Percentiles rank a stretch among this genome's conserved stretches.
phyloP scores from a whole-genome alignment of 2,329 filamentous ascomycete genomes.

The Trichoderma atrobrunneum region DNA sequence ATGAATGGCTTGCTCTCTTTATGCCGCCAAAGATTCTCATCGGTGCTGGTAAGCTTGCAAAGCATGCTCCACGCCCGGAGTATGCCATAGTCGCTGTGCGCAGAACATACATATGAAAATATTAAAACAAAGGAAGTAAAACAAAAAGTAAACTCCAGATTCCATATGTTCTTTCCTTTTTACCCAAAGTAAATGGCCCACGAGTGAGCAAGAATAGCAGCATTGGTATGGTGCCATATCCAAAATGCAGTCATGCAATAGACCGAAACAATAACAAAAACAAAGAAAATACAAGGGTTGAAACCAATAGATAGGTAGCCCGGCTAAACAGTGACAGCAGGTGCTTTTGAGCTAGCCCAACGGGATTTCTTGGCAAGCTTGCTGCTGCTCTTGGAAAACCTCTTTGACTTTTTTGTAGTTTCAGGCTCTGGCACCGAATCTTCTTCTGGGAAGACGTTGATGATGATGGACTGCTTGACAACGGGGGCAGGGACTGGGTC shows the following conservation, averaged over 20 bases:
- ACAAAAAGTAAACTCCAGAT: neutral
- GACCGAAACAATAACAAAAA: neutral
- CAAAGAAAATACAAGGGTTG: neutral
- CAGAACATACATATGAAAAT: neutral
- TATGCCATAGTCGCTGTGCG: neutral
- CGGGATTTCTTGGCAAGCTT: conserved; percentile 28
- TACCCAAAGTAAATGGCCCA: neutral
- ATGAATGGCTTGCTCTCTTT: neutral
- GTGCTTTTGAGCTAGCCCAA: conserved; percentile 25
- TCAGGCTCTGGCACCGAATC: conserved; percentile 22
- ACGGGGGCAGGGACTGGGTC: neutral
- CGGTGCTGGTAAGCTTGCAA: neutral
- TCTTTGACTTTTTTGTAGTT: conserved; percentile 26
- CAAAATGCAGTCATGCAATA: neutral
- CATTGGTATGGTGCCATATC: neutral
- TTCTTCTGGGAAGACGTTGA: conserved; percentile 27
- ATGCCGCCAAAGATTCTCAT: neutral
- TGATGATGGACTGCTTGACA: conserved; percentile 17
- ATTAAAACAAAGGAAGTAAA: neutral
- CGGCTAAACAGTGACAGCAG: conserved; percentile 21
- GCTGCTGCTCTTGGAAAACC: conserved; percentile 32
- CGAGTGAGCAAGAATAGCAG: neutral
- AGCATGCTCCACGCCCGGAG: neutral
- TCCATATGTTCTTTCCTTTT: neutral
- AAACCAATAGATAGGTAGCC: neutral